Base-by-base conservation (phyloP, 192 early-diverging fungal species). In the Rhizophagus clarus region DNA sequence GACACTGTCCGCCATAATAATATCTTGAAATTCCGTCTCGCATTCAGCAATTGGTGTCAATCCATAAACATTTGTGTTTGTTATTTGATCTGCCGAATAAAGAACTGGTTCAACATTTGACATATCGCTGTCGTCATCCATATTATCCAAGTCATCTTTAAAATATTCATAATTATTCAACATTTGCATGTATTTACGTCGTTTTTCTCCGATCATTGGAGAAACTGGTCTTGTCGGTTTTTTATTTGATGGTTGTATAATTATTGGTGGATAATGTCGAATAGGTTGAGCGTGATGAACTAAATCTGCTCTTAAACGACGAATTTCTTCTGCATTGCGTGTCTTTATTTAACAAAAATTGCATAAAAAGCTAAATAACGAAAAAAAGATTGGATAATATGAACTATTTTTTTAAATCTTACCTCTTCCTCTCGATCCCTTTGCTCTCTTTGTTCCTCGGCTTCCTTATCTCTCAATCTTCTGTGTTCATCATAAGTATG, bases 211-310 rank as follows among this genome's bases (percentile, higher is more conserved):
- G 11, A 76, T 29, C 26, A 76, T 47, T 14, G 75, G 75, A 62
- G 75, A 76, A n/a, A 20, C 37, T 37, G 75, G 31, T 37, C 37
- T 76, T 29, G 75, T 76, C 10, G 24, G 62, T 22, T 40, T 61
- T 63, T 76, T 76, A 20, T 63, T 64, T 2, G 75, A 76, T 76
- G 75, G 61, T 26, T 64, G 15, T 28, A 76, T 76, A 31, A 11
- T 45, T 31, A 76, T n/a, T 32, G 61, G 75, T 20, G 32, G 0
- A 40, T 76, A 76, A 20, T 63, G 22, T 28, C 24, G 61, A 1
- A 76, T 42, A 14, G 61, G 75, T 40, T 64, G 47, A 63, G 75
- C 47, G 28, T 64, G 75, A 40, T 32, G 56, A 34, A 76, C 61
- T 20, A 32, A 47, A 29, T 76, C 75, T 42, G 9, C 17, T 15